Evolutionary conservation across 306 rosid genomes (phyloP).

Genomic region (Abrus precatorius): DNA sequence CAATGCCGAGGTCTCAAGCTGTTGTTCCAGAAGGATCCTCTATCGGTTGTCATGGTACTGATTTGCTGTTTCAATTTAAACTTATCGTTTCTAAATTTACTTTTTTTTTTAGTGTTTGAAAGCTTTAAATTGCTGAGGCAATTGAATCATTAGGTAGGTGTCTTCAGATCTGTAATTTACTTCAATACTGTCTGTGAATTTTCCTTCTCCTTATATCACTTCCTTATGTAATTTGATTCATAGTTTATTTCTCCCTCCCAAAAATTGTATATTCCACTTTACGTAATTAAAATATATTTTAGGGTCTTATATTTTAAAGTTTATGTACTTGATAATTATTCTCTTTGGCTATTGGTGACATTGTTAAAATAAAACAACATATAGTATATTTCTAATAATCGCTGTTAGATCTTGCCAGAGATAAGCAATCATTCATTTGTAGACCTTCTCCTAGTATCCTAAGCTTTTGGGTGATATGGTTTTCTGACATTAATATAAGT

Average conservation of each 20-base stretch:
- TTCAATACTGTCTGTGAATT: not conserved
- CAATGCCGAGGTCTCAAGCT: slow-evolving; percentile 56
- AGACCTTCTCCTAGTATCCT: not conserved
- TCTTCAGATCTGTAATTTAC: slow-evolving; percentile 4
- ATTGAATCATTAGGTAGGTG: not conserved
- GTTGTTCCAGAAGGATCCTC: slow-evolving; percentile 58
- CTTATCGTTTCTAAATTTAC: slow-evolving; percentile 23
- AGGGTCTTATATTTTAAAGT: not conserved
- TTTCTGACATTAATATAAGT: no score
- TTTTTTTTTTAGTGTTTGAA: slow-evolving; percentile 16
- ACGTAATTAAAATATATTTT: not conserved
- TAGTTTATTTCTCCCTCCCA: not conserved
- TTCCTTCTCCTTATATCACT: not conserved
- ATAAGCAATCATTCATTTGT: not conserved
- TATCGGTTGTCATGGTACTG: slow-evolving; percentile 53
- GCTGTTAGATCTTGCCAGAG: not conserved
- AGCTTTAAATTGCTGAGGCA: slow-evolving; percentile 13
- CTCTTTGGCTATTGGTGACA: slow-evolving; percentile 12
- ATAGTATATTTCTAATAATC: not conserved
- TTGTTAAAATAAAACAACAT: not conserved
- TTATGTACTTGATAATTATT: slow-evolving; percentile 1
- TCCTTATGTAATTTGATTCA: not conserved
- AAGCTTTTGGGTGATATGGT: slow-evolving; percentile 7
- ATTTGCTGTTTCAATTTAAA: slow-evolving; percentile 27
- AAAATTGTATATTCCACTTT: not conserved